phyloP scores from a whole-genome alignment of 768 basidiomycete genomes.

The Candolleomyces efflorescens region DNA sequence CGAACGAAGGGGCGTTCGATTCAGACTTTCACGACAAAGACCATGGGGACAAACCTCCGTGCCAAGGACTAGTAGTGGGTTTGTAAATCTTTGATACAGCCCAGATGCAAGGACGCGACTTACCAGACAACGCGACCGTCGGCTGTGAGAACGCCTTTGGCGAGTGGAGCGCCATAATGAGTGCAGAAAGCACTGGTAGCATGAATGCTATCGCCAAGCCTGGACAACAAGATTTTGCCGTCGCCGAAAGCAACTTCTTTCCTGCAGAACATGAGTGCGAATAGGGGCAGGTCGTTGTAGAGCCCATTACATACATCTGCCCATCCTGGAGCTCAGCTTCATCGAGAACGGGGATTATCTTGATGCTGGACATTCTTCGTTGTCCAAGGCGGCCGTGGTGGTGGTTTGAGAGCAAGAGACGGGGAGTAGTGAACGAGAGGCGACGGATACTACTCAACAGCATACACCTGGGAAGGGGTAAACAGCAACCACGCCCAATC shows the following conservation, averaged over 20 bases:
- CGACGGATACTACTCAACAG: background rate
- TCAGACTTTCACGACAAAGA: background rate
- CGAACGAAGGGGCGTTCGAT: too few relatives aligned
- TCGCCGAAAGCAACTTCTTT: slow-evolving; percentile 79
- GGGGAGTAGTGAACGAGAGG: too few relatives aligned
- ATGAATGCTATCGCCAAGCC: slow-evolving; percentile 68
- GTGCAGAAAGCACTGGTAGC: slow-evolving; percentile 86
- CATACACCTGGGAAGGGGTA: background rate
- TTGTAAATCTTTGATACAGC: background rate
- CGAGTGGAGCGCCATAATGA: slow-evolving; percentile 87
- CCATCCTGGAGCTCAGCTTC: slow-evolving; percentile 60
- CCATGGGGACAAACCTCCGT: slow-evolving; percentile 57
- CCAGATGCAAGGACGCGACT: slow-evolving; percentile 16
- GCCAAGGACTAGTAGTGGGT: slow-evolving; percentile 62
- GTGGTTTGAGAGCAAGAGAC: slow-evolving; percentile 1
- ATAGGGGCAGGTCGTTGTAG: background rate
- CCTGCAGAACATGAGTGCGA: slow-evolving; percentile 35
- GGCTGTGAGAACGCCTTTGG: slow-evolving; percentile 73
- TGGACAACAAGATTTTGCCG: slow-evolving; percentile 74
- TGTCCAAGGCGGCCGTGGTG: slow-evolving; percentile 4
- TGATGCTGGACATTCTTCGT: slow-evolving; percentile 36
- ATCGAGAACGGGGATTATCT: slow-evolving; percentile 55
- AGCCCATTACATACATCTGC: slow-evolving; percentile 42
- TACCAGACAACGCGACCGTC: slow-evolving; percentile 81
- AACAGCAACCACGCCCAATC: slow-evolving; percentile 12